Percentiles rank a stretch among this genome's conserved stretches.
Conservation (phyloP, 345 rosid species). For the Linum usitatissimum region DNA sequence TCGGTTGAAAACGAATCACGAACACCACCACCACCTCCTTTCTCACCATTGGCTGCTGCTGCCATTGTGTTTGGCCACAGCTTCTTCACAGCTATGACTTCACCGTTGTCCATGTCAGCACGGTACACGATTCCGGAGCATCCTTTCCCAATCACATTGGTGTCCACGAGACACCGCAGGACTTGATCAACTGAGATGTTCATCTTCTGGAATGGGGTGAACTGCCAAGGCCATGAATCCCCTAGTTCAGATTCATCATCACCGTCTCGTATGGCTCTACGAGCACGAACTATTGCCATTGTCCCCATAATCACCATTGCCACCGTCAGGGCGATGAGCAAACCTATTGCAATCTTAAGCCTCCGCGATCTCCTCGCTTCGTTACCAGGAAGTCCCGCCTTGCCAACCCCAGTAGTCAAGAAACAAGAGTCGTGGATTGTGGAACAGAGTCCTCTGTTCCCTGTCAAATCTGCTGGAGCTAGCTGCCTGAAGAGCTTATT, state of each 20-base stretch:
- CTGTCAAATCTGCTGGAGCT: conserved; percentile 38
- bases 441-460: conserved; percentile 62
- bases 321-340: conserved; percentile 56
- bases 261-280: conserved; percentile 33
- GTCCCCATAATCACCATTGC: conserved; percentile 66
- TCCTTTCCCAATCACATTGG: conserved; percentile 86
- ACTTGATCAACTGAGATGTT: conserved; percentile 79
- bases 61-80: conserved; percentile 65
- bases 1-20: conserved; percentile 93
- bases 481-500: conserved; percentile 68
- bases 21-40: conserved; percentile 20
- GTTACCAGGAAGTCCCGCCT: conserved; percentile 22
- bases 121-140: conserved; percentile 87
- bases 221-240: conserved; percentile 88
- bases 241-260: conserved; percentile 65
- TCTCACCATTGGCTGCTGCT: conserved; percentile 33
- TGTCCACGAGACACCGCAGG: conserved; percentile 63
- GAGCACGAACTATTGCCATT: conserved; percentile 48
- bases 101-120: conserved; percentile 74
- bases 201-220: conserved; percentile 92
- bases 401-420: conserved; percentile 21
- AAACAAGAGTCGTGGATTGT: conserved; percentile 55
- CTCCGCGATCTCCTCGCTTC: conserved; percentile 30
- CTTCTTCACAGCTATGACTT: conserved; percentile 89
- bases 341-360: conserved; percentile 61